A percentile compares a stretch with the other conserved stretches of the same genome.
Evolutionary conservation across 2,329 filamentous ascomycete genomes (phyloP).

Genomic region (Aspergillus pseudotamarii): DNA sequence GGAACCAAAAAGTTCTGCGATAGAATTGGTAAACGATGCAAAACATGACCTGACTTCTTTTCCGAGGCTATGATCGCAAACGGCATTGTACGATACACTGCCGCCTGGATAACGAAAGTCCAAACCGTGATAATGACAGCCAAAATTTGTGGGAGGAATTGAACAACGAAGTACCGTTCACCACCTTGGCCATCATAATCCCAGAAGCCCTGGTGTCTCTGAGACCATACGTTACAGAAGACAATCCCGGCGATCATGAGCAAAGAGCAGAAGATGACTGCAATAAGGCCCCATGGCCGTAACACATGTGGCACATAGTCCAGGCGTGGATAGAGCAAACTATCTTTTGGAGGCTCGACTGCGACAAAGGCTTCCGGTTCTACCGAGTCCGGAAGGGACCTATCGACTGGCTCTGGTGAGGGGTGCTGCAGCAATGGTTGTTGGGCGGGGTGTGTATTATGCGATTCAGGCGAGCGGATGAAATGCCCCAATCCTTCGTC

Average conservation of each 20-base stretch:
- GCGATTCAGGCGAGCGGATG: slow-evolving; percentile 34
- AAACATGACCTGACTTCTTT: slow-evolving; percentile 60
- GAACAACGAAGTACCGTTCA: slow-evolving; percentile 79
- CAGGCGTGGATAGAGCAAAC: slow-evolving; percentile 55
- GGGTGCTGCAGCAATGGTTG: slow-evolving; percentile 35
- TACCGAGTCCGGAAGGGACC: slow-evolving; percentile 22
- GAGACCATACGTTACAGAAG: slow-evolving; percentile 71
- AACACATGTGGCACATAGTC: slow-evolving; percentile 73
- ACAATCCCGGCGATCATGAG: slow-evolving; percentile 73
- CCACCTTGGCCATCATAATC: slow-evolving; percentile 71
- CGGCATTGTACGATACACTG: slow-evolving; percentile 75
- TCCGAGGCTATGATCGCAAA: slow-evolving; percentile 76
- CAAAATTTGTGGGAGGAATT: slow-evolving; percentile 79
- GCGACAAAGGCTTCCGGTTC: slow-evolving; percentile 52
- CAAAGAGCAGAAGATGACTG: slow-evolving; percentile 64
- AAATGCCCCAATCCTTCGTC: slow-evolving; percentile 51
- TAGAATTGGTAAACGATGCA: slow-evolving; percentile 63
- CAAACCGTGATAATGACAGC: slow-evolving; percentile 74
- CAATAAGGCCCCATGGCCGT: slow-evolving; percentile 64
- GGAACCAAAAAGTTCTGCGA: slow-evolving; percentile 70
- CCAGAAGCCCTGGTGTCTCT: slow-evolving; percentile 65
- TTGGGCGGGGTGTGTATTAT: slow-evolving; percentile 37
- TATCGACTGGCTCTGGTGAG: slow-evolving; percentile 19
- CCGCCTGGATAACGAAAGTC: slow-evolving; percentile 71
- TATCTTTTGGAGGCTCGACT: slow-evolving; percentile 48